Base-by-base conservation (phyloP, 108 stramenopile genomes). In the Pseudonitzschia multiseries region DNA sequence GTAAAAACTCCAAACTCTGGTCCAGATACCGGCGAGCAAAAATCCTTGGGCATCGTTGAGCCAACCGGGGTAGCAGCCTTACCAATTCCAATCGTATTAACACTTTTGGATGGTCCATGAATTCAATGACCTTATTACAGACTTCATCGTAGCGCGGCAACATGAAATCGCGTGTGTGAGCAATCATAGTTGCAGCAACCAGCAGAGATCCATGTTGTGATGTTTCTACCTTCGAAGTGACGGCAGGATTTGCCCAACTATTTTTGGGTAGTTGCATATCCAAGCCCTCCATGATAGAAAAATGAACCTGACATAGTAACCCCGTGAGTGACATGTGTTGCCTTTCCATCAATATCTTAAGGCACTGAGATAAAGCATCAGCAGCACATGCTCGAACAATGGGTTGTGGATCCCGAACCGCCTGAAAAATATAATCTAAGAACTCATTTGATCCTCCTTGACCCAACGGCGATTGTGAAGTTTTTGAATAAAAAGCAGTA, bases 351-450 rank as follows among this genome's bases (percentile, higher is more conserved):
- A 93, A 73, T 65, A 92, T 84, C 67, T 84, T 83, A 15, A 92
- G 81, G 60, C 87, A 93, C 57, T 89, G 89, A 8, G 89, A 83
- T 10, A 99, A 74, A 9, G 99, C 94, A 75, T 94, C 89, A 15
- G 95, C 97, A 20, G 99, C 98, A 44, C 95, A 95, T 0, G 83
- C 86, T 4, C 99, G 83, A 17, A 98, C 93, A 70, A 93, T 87
- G 0, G 92, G 90, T 52, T 92, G 92, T 44, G 77, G 73, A 84
- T 98, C 97, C 24, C 86, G 46, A 33, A 98, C 67, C 24, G 89
- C 86, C 14, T 84, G 77, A 63, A 95, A 90, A 62, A 98, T 96
- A 66, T 84, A 70, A 66, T 96, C 91, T 40, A 99, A 72, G 73
- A 98, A 96, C 22, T 95, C 92, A 65, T 94, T 91, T 14, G 88